These are phyloP conservation scores for Taiozyma onychis DNA, from an alignment of 1,139 yeast species.

Conservation along the genomic window DNA sequence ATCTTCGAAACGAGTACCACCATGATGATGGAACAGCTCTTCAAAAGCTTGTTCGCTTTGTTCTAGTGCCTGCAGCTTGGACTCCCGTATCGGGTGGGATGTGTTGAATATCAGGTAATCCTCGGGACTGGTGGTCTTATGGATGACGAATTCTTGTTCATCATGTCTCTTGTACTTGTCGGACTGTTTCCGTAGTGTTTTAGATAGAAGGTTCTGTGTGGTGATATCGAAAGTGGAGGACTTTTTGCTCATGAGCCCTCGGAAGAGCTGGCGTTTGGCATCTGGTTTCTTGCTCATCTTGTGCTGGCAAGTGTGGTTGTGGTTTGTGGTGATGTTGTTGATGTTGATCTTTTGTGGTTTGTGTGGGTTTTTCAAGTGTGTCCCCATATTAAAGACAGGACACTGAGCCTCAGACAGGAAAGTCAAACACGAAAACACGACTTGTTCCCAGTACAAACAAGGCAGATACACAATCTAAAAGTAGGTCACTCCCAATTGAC, in stretches of 20 bases:
- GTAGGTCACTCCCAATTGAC: background rate
- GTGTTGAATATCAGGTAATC: slow-evolving; percentile 33
- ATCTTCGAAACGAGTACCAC: slow-evolving; percentile 13
- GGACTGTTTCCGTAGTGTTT: slow-evolving; percentile 22
- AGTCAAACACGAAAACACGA: no score
- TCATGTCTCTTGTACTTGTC: slow-evolving; percentile 16
- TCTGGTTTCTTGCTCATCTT: slow-evolving; percentile 17
- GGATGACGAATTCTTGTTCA: slow-evolving; percentile 21
- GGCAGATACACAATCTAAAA: no score
- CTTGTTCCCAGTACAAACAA: no score
- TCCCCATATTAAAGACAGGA: no score
- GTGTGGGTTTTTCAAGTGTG: no score
- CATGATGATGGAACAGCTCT: slow-evolving; percentile 17
- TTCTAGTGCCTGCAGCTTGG: slow-evolving; percentile 33
- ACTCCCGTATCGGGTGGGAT: slow-evolving; percentile 29
- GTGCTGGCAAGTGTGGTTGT: background rate
- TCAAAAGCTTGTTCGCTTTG: slow-evolving; percentile 31
- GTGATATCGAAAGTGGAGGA: slow-evolving; percentile 17
- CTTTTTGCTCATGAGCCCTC: slow-evolving; percentile 26
- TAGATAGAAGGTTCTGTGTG: slow-evolving; percentile 19
- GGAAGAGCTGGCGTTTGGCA: slow-evolving; percentile 31
- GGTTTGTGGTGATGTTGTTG: background rate
- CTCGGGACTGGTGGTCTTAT: slow-evolving; percentile 22
- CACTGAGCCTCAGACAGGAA: no score
- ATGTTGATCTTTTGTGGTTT: no score